Evolutionary conservation across 441 rosid genomes (phyloP), one percentile per base, ranked within the genome.

Genomic region (Populus trichocarpa): DNA sequence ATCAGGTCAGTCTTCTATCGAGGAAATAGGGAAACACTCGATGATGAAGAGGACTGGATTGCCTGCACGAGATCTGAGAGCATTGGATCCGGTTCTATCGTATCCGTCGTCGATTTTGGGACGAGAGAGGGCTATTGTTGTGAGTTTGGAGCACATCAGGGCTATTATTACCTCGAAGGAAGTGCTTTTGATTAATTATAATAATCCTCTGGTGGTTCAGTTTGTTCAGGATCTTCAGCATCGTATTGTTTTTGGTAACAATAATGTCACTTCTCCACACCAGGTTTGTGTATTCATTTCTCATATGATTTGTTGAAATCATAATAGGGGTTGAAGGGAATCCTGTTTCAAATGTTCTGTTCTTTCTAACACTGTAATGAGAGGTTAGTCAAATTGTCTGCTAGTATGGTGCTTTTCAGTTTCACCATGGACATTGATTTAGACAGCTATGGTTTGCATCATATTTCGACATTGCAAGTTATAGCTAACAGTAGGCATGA

Each of bases 41-140:
- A 85, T 86, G 59, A 88, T 88, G 91, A 83, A 77, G 26, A 69
- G 91, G 23, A 88, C 91, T 7, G 91, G 91, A 13, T 84, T 88
- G 40, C 89, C 89, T 2, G 85, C 85, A 5, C 87, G 91, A 18
- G 89, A 88, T 35, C 84, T 88, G 23, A 72, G 89, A 72, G 85
- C 83, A 18, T 76, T 88, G 30, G 89, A 86, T 42, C 91, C 91
- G 4, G 67, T 85, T 25, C 87, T 88, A 5, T 87, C 91, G 13
- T 87, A 85, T 57, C 89, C 88, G 1, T 88, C 91, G 14, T 80
- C 91, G 40, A 85, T 88, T 50, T 74, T 88, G 18, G 89, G 89
- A 10, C 77, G 91, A 38, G 91, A 88, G 79, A 66, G 88, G 68
- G 88, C 91, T 38, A 84, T 85, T 36, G 88, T 86, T 40, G 78